These are phyloP conservation scores for Sungouiozyma ichnusensis DNA, from an alignment of 805 yeast genomes.

Conservation along the genomic window DNA sequence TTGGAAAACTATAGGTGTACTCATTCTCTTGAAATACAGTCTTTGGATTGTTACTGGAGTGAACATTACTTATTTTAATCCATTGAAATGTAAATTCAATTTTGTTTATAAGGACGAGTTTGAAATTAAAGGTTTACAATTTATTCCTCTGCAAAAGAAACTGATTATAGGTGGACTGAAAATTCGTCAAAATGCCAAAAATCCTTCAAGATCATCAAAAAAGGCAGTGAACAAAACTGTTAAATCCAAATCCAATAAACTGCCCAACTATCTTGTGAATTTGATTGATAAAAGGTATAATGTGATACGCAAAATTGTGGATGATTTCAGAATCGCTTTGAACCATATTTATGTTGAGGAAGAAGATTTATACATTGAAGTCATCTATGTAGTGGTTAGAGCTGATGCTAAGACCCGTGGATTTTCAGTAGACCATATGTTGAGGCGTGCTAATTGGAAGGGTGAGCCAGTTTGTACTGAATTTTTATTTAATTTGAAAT, in stretches of 20 bases:
- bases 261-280: neutral
- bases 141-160: slow-evolving; percentile 13
- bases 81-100: slow-evolving; percentile 12
- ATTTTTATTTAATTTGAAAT: slow-evolving; percentile 1
- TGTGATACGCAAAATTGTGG: slow-evolving; percentile 1
- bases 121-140: slow-evolving; percentile 11
- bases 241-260: neutral
- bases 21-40: neutral
- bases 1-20: neutral
- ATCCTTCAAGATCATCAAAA: neutral
- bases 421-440: slow-evolving; percentile 3
- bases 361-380: slow-evolving; percentile 1
- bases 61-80: slow-evolving; percentile 13
- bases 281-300: slow-evolving; percentile 1
- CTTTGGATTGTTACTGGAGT: slow-evolving; percentile 6
- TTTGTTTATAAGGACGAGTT: slow-evolving; percentile 8
- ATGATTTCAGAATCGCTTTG: slow-evolving; percentile 7
- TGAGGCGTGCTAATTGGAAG: slow-evolving; percentile 8
- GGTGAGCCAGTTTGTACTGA: slow-evolving; percentile 4
- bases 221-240: neutral
- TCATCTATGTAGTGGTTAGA: slow-evolving; percentile 2
- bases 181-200: neutral
- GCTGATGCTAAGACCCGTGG: neutral
- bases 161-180: slow-evolving; percentile 7
- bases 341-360: slow-evolving; percentile 2